Evolutionary conservation across 441 rosid genomes (phyloP), one percentile per base, ranked within the genome.

Genomic region (Euphorbia corollata): DNA sequence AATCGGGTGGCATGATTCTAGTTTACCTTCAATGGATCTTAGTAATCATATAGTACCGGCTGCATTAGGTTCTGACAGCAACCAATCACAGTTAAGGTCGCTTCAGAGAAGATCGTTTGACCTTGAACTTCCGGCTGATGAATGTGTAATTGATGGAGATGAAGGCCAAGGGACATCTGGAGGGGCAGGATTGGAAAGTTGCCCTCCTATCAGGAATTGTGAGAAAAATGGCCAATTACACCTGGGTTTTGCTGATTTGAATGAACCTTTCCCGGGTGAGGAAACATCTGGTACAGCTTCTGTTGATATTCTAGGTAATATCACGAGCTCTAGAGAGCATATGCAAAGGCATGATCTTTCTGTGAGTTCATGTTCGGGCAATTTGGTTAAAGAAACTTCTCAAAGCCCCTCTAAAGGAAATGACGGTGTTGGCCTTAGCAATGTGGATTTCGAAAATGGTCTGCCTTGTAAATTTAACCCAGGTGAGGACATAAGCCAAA

Each of bases 111-210:
- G 73, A 63, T 76, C 71, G 61, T 77, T 81, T 58, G 78, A 81
- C 63, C 80, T 79, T 65, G 85, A 83, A 64, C 68, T 72, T 70
- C 83, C 83, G 53, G 78, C 71, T 51, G 74, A 75, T n/a, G 74
- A 71, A n/a, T 77, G 58, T 68, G 58, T 75, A 24, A 72, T 70
- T 50, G 74, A 68, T 34, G 80, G 68, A 75, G 71, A 68, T n/a
- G 75, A 67, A 62, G 69, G 47, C 63, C 74, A 9, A 22, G 78
- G 76, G 58, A 66, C 72, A 71, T 70, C 71, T 66, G 73, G 73
- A 45, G 70, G 72, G 19, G 64, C 77, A 27, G 73, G 56, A 43
- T 38, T 58, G 61, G 75, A 63, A 48, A 63, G 22, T 66, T 56
- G 62, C 61, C 54, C 62, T 54, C 63, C 59, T 38, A 70, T 64